These are phyloP conservation scores for Epichloe uncinata DNA, from an alignment of 2,329 filamentous ascomycete genomes.

Conservation along the genomic window DNA sequence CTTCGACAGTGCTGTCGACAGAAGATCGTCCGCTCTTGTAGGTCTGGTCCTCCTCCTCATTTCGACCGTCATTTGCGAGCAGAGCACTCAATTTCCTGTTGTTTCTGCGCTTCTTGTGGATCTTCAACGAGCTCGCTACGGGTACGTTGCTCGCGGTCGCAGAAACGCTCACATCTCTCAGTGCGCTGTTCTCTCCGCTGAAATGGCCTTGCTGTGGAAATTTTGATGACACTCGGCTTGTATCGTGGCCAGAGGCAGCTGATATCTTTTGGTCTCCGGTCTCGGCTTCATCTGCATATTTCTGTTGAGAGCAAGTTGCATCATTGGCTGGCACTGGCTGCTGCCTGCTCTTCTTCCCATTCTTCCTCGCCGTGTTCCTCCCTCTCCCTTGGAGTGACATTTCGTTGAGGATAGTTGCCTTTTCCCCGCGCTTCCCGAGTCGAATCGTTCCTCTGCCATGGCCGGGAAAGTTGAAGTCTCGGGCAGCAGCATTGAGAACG, in stretches of 20 bases:
- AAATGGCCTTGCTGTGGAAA: not conserved
- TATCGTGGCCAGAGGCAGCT: not conserved
- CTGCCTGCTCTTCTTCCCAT: not conserved
- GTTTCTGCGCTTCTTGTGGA: too few relatives aligned
- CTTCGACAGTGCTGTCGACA: too few relatives aligned
- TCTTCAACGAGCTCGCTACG: too few relatives aligned
- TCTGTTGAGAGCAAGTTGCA: not conserved
- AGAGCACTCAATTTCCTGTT: too few relatives aligned
- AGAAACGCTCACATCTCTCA: not conserved
- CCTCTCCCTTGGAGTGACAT: not conserved
- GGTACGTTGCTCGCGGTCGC: not conserved
- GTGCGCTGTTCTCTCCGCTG: not conserved
- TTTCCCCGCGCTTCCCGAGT: not conserved
- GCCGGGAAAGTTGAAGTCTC: not conserved
- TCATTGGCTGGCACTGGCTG: not conserved
- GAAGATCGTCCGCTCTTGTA: too few relatives aligned
- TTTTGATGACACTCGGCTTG: not conserved
- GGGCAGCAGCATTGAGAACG: not conserved
- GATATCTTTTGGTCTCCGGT: not conserved
- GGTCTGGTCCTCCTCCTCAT: too few relatives aligned
- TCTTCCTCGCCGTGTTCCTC: not conserved
- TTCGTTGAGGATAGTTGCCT: not conserved
- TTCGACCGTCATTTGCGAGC: too few relatives aligned
- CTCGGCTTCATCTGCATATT: not conserved
- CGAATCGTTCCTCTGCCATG: slow-evolving; percentile 1